A percentile compares a stretch with the other conserved stretches of the same genome.
These are phyloP conservation scores for Serpula lacrymans DNA, from an alignment of 768 basidiomycete species.

Conservation along the genomic window DNA sequence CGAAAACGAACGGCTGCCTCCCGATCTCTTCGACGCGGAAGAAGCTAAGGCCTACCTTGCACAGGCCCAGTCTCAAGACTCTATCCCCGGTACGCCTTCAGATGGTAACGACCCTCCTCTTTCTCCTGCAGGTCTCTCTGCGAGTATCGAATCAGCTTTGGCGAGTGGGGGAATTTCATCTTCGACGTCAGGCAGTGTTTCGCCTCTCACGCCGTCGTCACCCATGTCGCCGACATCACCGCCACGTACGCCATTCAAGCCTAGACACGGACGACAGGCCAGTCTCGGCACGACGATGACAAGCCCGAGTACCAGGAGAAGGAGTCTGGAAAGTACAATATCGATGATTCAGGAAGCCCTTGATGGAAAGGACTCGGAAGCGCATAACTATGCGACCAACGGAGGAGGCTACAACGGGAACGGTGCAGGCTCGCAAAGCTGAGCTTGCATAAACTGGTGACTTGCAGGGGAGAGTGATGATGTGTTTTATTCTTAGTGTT, in stretches of 20 bases:
- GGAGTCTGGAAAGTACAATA: conserved; percentile 94
- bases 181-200: conserved; percentile 17
- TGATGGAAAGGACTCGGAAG: conserved; percentile 62
- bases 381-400: conserved; percentile 17
- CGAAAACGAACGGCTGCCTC: conserved; percentile 97
- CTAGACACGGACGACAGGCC: conserved; percentile 46
- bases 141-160: conserved; percentile 32
- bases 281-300: conserved; percentile 91
- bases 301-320: conserved; percentile 85
- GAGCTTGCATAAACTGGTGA: no score
- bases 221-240: conserved; percentile 45
- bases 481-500: no score
- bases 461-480: no score
- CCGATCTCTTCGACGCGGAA: conserved; percentile 82
- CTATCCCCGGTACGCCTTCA: conserved; percentile 53
- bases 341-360: conserved; percentile 90
- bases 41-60: conserved; percentile 64
- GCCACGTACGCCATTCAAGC: conserved; percentile 50
- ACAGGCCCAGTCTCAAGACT: conserved; percentile 31
- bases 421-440: conserved; percentile 1
- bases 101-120: conserved; percentile 40
- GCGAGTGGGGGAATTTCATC: conserved; percentile 23
- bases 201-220: conserved; percentile 21
- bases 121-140: conserved; percentile 43
- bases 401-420: conserved; percentile 14